A percentile compares a stretch with the other conserved stretches of the same genome.
Conservation (phyloP, 2,329 filamentous ascomycete genomes). For the Fusarium palustre region DNA sequence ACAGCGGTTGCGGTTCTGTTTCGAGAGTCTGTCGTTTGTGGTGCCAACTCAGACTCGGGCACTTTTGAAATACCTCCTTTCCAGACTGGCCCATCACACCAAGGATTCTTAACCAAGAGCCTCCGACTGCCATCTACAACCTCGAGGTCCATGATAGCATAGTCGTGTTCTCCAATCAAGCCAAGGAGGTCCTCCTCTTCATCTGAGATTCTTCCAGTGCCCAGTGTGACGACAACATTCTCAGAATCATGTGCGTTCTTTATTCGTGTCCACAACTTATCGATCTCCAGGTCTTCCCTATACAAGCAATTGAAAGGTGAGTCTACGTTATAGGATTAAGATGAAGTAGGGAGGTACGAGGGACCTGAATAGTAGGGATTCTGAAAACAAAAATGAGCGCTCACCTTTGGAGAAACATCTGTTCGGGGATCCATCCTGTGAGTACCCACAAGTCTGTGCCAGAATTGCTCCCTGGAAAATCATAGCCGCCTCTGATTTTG, state of each 20-base stretch:
- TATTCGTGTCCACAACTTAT: conserved; percentile 82
- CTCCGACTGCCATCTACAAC: conserved; percentile 69
- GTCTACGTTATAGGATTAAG: background rate
- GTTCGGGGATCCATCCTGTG: conserved; percentile 96
- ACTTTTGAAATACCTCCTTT: conserved; percentile 55
- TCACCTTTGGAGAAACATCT: conserved; percentile 86
- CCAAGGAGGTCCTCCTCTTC: conserved; percentile 84
- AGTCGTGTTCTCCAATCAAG: conserved; percentile 91
- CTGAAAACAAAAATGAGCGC: conserved; percentile 10
- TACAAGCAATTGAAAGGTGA: conserved; percentile 17
- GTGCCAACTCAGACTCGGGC: background rate
- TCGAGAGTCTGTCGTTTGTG: conserved; percentile 19
- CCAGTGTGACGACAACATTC: conserved; percentile 88
- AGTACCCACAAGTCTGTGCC: conserved; percentile 93
- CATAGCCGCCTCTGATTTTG: conserved; percentile 94
- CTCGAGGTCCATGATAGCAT: conserved; percentile 87
- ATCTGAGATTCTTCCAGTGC: conserved; percentile 83
- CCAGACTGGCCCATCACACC: conserved; percentile 85
- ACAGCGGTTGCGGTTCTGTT: conserved; percentile 30
- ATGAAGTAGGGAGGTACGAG: background rate
- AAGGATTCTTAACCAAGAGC: conserved; percentile 93
- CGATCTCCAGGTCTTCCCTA: conserved; percentile 81
- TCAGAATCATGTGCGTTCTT: conserved; percentile 79
- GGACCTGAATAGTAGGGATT: background rate
- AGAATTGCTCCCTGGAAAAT: conserved; percentile 97